These are phyloP conservation scores for Acidiella bohemica DNA, from an alignment of 495 filamentous ascomycete species.

Conservation along the genomic window DNA sequence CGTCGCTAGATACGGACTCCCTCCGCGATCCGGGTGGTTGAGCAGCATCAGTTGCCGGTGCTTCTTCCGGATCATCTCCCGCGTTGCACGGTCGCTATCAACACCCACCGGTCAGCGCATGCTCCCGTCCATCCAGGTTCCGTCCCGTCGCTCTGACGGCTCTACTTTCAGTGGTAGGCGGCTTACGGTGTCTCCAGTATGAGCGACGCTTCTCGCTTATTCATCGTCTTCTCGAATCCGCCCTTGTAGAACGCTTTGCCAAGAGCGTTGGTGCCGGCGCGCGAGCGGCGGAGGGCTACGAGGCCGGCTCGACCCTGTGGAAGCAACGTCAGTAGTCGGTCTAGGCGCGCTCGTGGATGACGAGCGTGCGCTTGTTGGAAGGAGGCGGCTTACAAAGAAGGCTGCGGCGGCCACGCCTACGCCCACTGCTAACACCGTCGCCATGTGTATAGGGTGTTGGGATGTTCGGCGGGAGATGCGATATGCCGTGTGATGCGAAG, in stretches of 20 bases:
- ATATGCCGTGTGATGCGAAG: too few relatives aligned
- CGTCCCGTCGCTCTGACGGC: neutral
- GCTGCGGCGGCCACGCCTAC: constrained; percentile 52
- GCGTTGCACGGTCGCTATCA: constrained; percentile 70
- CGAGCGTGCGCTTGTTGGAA: neutral
- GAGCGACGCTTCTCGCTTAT: constrained; percentile 71
- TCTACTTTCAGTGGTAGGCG: neutral
- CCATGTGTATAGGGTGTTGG: too few relatives aligned
- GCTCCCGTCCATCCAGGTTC: neutral
- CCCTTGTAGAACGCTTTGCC: constrained; percentile 94
- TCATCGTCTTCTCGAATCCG: constrained; percentile 93
- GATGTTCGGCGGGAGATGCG: too few relatives aligned
- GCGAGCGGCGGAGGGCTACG: constrained; percentile 71
- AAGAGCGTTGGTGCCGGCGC: constrained; percentile 44
- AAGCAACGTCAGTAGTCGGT: constrained; percentile 4
- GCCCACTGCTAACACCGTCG: constrained; percentile 60
- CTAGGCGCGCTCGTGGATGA: neutral
- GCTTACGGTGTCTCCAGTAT: constrained; percentile 81
- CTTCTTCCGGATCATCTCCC: constrained; percentile 89
- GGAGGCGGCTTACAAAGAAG: constrained; percentile 32
- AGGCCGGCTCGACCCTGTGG: constrained; percentile 76
- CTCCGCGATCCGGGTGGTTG: constrained; percentile 95
- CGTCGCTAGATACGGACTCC: constrained; percentile 88
- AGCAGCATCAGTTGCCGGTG: constrained; percentile 93
- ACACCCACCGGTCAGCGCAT: constrained; percentile 11